phyloP scores from a whole-genome alignment of 2,329 filamentous ascomycete genomes.

The Aureobasidium lini region DNA sequence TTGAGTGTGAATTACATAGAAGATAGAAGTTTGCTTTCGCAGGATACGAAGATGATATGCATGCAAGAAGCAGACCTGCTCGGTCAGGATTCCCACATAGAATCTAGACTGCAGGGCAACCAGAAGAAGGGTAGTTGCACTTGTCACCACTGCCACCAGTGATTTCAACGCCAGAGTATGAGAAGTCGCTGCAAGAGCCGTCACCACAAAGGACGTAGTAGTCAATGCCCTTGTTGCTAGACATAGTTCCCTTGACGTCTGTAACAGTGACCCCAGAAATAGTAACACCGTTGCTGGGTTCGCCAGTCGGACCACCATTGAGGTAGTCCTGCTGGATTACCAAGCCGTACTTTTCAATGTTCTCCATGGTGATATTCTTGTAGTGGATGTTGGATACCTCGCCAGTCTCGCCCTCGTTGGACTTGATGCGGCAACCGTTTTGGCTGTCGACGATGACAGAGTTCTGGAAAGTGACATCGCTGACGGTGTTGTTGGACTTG shows the following conservation, averaged over 20 bases:
- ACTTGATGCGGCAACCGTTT: slow-evolving; percentile 44
- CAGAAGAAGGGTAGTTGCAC: neutral
- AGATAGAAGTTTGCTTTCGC: no score
- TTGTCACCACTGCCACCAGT: slow-evolving; percentile 37
- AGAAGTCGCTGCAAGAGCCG: neutral
- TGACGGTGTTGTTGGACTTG: slow-evolving; percentile 42
- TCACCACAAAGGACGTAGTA: slow-evolving; percentile 21
- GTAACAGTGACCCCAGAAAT: slow-evolving; percentile 43
- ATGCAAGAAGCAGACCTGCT: no score
- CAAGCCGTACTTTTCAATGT: slow-evolving; percentile 48
- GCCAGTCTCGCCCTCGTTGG: slow-evolving; percentile 42
- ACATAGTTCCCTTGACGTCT: slow-evolving; percentile 39
- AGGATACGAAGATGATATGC: no score
- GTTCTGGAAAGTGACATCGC: slow-evolving; percentile 42
- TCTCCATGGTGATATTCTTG: slow-evolving; percentile 9
- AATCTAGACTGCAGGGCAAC: neutral
- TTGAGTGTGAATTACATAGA: no score
- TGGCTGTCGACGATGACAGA: slow-evolving; percentile 42
- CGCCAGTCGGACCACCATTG: slow-evolving; percentile 40
- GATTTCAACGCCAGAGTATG: slow-evolving; percentile 23
- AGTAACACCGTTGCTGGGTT: slow-evolving; percentile 42
- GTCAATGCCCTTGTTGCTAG: slow-evolving; percentile 26
- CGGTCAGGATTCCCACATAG: no score
- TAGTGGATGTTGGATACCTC: neutral
- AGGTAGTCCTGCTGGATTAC: slow-evolving; percentile 53